Base-by-base conservation (phyloP, 768 basidiomycete species). In the Russula ochroleuca region DNA sequence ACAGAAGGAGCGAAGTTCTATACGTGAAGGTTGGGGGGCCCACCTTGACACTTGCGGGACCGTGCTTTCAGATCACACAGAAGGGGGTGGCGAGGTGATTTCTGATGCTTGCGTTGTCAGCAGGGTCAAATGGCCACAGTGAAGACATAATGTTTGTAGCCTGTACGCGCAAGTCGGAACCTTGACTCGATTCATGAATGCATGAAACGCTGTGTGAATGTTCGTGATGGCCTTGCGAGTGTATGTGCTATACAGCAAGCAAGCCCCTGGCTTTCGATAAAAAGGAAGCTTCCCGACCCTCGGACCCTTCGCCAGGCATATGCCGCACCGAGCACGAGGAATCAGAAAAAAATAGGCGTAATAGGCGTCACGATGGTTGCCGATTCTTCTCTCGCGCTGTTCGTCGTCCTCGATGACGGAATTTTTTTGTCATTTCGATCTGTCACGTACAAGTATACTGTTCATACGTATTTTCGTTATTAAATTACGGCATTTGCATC, bases 261-360 rank as follows among this genome's bases (percentile, higher is more conserved):
- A 49, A 7, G 48, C 1, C 14, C 5, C 14, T 23, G 3, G 23
- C 23, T 23, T 25, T 15, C 47, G 50, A 52, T 8, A 28, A 61
- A 61, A 61, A 47, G 52, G 60, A 61, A 61, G 60, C 43, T 10
- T 28, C 7, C n/a, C n/a, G n/a, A n/a, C 1, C 8, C 15, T 43
- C 10, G 17, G 21, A 45, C 31, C 31, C 14, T 47, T 61, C n/a
- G 33, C 25, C 21, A 25, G 31, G 41, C 41, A 15, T 14, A 35
- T 33, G 43, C n/a, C 17, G 41, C 25, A 23, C 52, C 13, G 15
- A 33, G 53, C 33, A 23, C 37, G 41, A 53, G 33, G 41, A 23
- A 61, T 19, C 10, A 13, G 40, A 15, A 57, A 21, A 43, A 13
- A 47, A 57, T 33, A 33, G 41, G 49, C n/a, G 15, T 47, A 17